Evolutionary conservation across 768 basidiomycete genomes (phyloP), one percentile per base, ranked within the genome.

Genomic region (Mrakia hoshinonis): DNA sequence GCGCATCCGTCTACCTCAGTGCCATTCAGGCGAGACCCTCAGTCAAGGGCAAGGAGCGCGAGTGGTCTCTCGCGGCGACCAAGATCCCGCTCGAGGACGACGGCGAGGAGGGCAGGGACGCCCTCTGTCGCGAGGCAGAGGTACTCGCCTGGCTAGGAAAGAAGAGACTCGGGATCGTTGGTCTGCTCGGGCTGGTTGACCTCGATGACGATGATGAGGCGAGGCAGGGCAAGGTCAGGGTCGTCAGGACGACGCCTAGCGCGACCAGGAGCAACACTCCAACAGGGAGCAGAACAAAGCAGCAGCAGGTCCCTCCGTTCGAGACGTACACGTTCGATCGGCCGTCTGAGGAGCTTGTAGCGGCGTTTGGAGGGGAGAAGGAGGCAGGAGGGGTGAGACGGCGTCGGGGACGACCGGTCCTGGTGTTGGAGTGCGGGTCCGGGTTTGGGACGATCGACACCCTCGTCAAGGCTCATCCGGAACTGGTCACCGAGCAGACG

Each of bases 371-470:
- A 20, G 34, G 34, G 13, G 29, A 9, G 26, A 47, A n/a, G 31
- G 46, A n/a, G 65, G 46, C 24, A 58, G 55, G 6, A 34, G 4
- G 10, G 6, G 24, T 22, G 18, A 20, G 12, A 5, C 36, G n/a
- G 49, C 49, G 22, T 51, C 69, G 29, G 12, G 18, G 34, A 12
- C 60, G 77, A 34, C 69, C 77, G 43, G 76, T 77, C 11, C 72
- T 80, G 31, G 67, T 79, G n/a, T 64, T 80, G 11, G 77, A 78
- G 66, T 76, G 78, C 66, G 75, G 75, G 5, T 43, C 43, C 43
- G 66, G 75, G 0, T 64, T 76, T 4, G 79, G 79, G 1, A 79
- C 78, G 12, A 64, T 80, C 51, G 78, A 77, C 54, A 67, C 73
- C 29, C 75, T 79, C 47, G 63, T 79, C n/a, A 70, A 76, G 49